These are phyloP conservation scores for Pseudozyma sp. DNA, from an alignment of 1,284 basidiomycete species.

Conservation along the genomic window DNA sequence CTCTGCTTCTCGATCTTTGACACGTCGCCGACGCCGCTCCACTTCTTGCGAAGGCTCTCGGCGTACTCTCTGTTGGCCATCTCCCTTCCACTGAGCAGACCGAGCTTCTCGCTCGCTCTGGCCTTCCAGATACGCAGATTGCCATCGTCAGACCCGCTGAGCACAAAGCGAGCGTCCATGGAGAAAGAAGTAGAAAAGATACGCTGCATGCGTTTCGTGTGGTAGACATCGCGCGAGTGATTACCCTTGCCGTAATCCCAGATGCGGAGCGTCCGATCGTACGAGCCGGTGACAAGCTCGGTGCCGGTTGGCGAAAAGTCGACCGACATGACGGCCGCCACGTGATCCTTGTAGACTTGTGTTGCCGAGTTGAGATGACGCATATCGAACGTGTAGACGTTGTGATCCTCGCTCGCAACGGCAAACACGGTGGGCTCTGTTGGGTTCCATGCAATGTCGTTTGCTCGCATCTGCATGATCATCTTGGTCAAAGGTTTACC, in stretches of 20 bases:
- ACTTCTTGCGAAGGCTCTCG: conserved; percentile 85
- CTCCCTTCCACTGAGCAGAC: conserved; percentile 90
- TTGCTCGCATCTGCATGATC: conserved; percentile 81
- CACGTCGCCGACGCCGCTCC: conserved; percentile 80
- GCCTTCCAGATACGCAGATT: conserved; percentile 98
- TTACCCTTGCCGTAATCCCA: conserved; percentile 90
- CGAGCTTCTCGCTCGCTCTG: conserved; percentile 90
- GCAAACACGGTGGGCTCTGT: conserved; percentile 91
- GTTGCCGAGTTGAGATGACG: conserved; percentile 84
- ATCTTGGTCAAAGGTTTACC: conserved; percentile 91
- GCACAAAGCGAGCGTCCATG: conserved; percentile 89
- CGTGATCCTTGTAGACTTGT: conserved; percentile 97
- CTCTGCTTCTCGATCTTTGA: conserved; percentile 83
- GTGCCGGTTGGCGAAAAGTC: conserved; percentile 83
- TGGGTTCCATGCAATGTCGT: conserved; percentile 93
- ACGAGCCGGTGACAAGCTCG: conserved; percentile 94
- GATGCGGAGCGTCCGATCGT: conserved; percentile 92
- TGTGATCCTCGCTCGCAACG: conserved; percentile 96
- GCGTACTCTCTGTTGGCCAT: conserved; percentile 92
- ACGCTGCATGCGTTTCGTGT: conserved; percentile 99
- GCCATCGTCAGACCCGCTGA: conserved; percentile 95
- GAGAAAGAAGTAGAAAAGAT: conserved; percentile 75
- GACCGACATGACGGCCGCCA: conserved; percentile 80
- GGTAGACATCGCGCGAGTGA: conserved; percentile 85
- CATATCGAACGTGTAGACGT: conserved; percentile 97